A percentile compares a stretch with the other conserved stretches of the same genome.
phyloP scores from a whole-genome alignment of 202 grass and related monocot genomes.

The Schoenoplectus triqueter region DNA sequence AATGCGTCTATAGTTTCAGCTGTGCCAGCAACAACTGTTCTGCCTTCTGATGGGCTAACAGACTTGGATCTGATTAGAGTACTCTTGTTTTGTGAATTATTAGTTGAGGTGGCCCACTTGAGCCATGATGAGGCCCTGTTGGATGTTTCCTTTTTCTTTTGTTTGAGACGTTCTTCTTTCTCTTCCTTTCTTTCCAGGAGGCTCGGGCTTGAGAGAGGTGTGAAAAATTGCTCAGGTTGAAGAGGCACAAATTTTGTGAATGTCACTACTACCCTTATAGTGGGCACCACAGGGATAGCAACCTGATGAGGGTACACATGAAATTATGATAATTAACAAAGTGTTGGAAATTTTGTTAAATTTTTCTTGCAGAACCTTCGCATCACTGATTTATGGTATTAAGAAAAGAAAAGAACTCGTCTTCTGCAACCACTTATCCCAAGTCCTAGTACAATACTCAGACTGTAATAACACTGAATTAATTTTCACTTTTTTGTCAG shows the following conservation, averaged over 20 bases:
- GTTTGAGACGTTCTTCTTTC: conserved; percentile 36
- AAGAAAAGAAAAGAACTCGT: neutral
- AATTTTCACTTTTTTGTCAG: neutral
- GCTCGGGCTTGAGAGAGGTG: conserved; percentile 92
- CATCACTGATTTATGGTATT: neutral
- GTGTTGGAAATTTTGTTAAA: neutral
- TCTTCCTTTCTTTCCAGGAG: conserved; percentile 55
- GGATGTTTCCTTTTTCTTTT: conserved; percentile 43
- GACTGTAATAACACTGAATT: neutral
- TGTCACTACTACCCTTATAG: conserved; percentile 83
- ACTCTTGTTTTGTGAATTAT: conserved; percentile 41
- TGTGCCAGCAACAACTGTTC: conserved; percentile 28
- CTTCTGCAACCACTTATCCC: neutral
- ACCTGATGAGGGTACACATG: conserved; percentile 49
- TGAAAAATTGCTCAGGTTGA: conserved; percentile 94
- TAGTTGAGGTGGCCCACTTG: conserved; percentile 58
- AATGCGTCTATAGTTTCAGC: conserved; percentile 73
- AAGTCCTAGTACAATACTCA: neutral
- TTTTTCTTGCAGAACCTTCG: neutral
- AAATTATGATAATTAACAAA: conserved; percentile 27
- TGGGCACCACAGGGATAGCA: conserved; percentile 90
- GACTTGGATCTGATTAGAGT: conserved; percentile 65
- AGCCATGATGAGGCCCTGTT: conserved; percentile 66
- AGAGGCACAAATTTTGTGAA: conserved; percentile 90
- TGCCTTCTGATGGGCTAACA: conserved; percentile 61